These are phyloP conservation scores for Massarina eburnea DNA, from an alignment of 2,329 filamentous ascomycete genomes.

Conservation along the genomic window DNA sequence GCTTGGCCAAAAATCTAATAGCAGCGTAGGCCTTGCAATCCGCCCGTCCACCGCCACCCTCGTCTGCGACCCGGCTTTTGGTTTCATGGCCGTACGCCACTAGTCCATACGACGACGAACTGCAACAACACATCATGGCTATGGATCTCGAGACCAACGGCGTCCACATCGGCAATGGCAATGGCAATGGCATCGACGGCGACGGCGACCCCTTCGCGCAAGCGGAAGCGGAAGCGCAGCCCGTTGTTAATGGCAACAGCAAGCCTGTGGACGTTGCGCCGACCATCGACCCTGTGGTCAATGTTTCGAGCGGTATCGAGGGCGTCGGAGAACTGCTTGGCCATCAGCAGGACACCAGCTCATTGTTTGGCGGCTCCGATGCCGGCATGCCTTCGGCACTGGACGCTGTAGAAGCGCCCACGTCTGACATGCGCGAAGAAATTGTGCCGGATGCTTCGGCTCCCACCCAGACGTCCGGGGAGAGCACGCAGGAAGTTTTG, in stretches of 20 bases:
- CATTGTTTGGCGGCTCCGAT: slow-evolving; percentile 41
- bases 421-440: slow-evolving; percentile 39
- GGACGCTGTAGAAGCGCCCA: slow-evolving; percentile 46
- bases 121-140: slow-evolving; percentile 37
- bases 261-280: slow-evolving; percentile 27
- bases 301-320: slow-evolving; percentile 48
- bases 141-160: slow-evolving; percentile 55
- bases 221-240: slow-evolving; percentile 22
- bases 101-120: slow-evolving; percentile 33
- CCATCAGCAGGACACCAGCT: slow-evolving; percentile 43
- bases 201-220: slow-evolving; percentile 19
- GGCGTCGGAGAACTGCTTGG: slow-evolving; percentile 47
- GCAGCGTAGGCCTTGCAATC: neutral
- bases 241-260: slow-evolving; percentile 37
- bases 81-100: slow-evolving; percentile 45
- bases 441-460: slow-evolving; percentile 15
- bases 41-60: neutral
- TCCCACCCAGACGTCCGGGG: slow-evolving; percentile 13
- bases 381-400: slow-evolving; percentile 32
- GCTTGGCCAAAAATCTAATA: neutral
- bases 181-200: slow-evolving; percentile 51
- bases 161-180: slow-evolving; percentile 49
- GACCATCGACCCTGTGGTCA: slow-evolving; percentile 41
- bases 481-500: slow-evolving; percentile 33
- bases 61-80: slow-evolving; percentile 10